These are phyloP conservation scores for Firmiana major DNA, from an alignment of 345 rosid genomes.

Conservation along the genomic window DNA sequence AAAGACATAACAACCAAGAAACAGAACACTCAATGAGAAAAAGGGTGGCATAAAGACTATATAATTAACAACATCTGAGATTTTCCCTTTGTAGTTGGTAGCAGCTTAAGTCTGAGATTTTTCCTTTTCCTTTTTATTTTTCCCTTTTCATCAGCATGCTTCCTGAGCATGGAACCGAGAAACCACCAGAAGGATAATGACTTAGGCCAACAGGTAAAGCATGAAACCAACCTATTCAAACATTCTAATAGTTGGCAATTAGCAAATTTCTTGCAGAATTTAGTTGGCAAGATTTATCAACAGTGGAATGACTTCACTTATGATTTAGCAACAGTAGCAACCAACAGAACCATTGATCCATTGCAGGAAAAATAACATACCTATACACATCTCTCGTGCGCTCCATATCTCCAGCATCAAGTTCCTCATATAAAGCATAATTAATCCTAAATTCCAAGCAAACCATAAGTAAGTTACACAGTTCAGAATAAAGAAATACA, in stretches of 20 bases:
- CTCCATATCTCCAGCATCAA: slow-evolving; percentile 70
- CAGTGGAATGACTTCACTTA: background rate
- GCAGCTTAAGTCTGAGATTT: background rate
- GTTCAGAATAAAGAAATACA: background rate
- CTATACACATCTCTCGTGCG: slow-evolving; percentile 70
- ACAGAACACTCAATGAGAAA: background rate
- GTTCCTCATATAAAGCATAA: slow-evolving; percentile 84
- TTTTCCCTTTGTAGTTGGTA: background rate
- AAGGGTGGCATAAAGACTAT: background rate
- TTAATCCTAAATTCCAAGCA: slow-evolving; percentile 52
- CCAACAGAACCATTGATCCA: background rate
- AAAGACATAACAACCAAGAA: background rate
- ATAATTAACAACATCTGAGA: background rate
- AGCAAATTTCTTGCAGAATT: background rate
- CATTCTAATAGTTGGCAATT: background rate
- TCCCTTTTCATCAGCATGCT: background rate
- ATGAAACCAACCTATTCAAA: background rate
- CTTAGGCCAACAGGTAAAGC: background rate
- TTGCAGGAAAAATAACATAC: slow-evolving; percentile 27
- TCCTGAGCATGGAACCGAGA: background rate
- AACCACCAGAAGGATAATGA: background rate
- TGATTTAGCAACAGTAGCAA: background rate
- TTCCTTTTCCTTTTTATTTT: background rate
- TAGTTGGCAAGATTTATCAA: background rate
- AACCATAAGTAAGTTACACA: slow-evolving; percentile 3